Base-by-base conservation (phyloP, 2,329 filamentous ascomycete species). In the Didymella exigua region DNA sequence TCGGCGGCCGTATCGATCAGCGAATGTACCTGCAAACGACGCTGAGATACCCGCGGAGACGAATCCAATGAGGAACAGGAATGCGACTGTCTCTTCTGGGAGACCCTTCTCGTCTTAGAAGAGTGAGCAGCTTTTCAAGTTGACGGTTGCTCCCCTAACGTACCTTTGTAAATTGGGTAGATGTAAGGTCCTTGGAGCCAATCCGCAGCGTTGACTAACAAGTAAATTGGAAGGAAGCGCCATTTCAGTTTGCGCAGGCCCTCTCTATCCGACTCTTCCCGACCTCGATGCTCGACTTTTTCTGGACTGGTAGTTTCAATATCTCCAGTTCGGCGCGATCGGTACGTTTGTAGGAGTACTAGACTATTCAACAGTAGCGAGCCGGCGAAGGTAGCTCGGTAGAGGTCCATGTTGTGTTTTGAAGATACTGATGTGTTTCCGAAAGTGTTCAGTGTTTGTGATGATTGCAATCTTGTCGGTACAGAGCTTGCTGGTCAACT, bases 1-100 rank as follows among this genome's bases (percentile, higher is more conserved):
- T 47, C 77, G 78, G 42, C 84, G 79, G 16, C 82, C 82, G 67
- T 79, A 74, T n/a, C 72, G 73, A 63, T 84, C 80, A 14, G 80
- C 79, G 10, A 81, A 63, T 6, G 75, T 75, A 11, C 82, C 82
- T 21, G 79, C 76, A 44, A 82, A 76, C 4, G 78, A 76, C 14
- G 81, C 81, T 34, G 79, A 79, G 18, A 80, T 58, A 38, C 77
- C 82, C 7, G 78, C 80, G 1, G 79, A 77, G 26, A 83, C 64
- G 66, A 84, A 84, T 19, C 81, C 70, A 18, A 69, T 58, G n/a
- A 71, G 63, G 51, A 72, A 72, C 3, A 72, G 59, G 34, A 70
- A 66, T 75, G 14, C 80, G n/a, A 81, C 77, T 3, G 70, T 62
- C 41, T 75, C 71, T 58, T 82, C 80, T 4, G 76, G 66, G 1